phyloP scores from a whole-genome alignment of 148 eudicot species.

The Rhododendron kiyosumense region DNA sequence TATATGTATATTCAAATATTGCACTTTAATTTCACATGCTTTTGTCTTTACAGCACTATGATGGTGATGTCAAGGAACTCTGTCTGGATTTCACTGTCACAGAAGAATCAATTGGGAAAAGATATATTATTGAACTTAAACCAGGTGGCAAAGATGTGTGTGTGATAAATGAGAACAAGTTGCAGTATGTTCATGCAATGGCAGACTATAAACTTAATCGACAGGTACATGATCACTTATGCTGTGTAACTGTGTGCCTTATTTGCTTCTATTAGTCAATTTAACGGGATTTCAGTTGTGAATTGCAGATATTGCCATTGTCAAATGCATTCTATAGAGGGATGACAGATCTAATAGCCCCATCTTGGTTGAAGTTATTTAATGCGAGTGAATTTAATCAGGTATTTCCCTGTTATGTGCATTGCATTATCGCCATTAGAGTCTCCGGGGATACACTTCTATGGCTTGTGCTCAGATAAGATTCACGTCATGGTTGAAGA shows the following conservation, averaged over 20 bases:
- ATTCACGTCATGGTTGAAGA: not conserved
- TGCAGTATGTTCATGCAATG: slow-evolving; percentile 94
- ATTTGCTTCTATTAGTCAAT: slow-evolving; percentile 10
- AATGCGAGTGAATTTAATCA: slow-evolving; percentile 99
- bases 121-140: slow-evolving; percentile 73
- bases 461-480: not conserved
- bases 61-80: slow-evolving; percentile 83
- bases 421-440: not conserved
- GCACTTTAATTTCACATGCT: slow-evolving; percentile 1
- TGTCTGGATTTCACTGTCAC: slow-evolving; percentile 86
- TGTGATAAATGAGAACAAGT: slow-evolving; percentile 88
- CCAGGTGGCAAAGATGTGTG: slow-evolving; percentile 79
- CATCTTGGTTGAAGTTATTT: slow-evolving; percentile 89
- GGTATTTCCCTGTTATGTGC: slow-evolving; percentile 33
- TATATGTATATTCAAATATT: not conserved
- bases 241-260: slow-evolving; percentile 6
- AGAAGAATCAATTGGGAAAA: slow-evolving; percentile 75
- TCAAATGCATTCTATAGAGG: slow-evolving; percentile 94
- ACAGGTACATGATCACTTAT: slow-evolving; percentile 48
- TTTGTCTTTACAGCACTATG: slow-evolving; percentile 64
- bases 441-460: not conserved
- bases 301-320: slow-evolving; percentile 70
- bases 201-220: slow-evolving; percentile 97
- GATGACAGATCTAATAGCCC: slow-evolving; percentile 86
- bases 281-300: slow-evolving; percentile 6